Base-by-base conservation (phyloP, 164 flowering plant genomes). In the Vitis rupestris region DNA sequence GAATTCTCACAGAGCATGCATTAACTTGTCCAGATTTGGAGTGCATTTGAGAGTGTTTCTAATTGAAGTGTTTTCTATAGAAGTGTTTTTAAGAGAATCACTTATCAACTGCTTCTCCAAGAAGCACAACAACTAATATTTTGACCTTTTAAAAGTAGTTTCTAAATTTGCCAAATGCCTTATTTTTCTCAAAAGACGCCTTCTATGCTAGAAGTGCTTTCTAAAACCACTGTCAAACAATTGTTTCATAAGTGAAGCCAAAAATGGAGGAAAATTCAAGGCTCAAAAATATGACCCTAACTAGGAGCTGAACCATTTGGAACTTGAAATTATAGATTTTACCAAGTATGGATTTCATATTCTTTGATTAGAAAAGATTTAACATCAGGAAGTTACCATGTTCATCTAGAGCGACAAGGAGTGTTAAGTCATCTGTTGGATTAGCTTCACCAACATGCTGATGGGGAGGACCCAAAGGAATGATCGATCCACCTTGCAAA, bases 401-500 rank as follows among this genome's bases (percentile, higher is more conserved):
- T 68, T 90, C 86, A 82, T 92, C 93, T 68, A 94, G 83, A 68
- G 97, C 97, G 17, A 92, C 80, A 50, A 92, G 77, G 44, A 94
- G 91, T 4, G 80, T 68, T 65, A 94, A 74, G 75, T 94, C 97
- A 83, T 94, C 97, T 0, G 83, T 79, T 16, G 66, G 76, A 61
- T 74, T 80, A 71, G 87, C 86, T 84, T 91, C 90, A 76, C 90
- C 95, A 75, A 86, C 81, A 81, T 90, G 85, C 75, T 89, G 97
- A 77, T 87, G 60, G 29, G 88, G 85, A 74, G 82, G 90, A 69
- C 89, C 94, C 54, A 84, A 69, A 60, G 97, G 97, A 78, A 94
- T 81, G 31, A 94, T 90, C 8, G 90, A 86, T 72, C 99, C 99
- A 59, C 99, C 97, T 85, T 81, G 80, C 61, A 94, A 77, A 78